Conservation (phyloP, 345 rosid species). For the Eutrema yunnanense region DNA sequence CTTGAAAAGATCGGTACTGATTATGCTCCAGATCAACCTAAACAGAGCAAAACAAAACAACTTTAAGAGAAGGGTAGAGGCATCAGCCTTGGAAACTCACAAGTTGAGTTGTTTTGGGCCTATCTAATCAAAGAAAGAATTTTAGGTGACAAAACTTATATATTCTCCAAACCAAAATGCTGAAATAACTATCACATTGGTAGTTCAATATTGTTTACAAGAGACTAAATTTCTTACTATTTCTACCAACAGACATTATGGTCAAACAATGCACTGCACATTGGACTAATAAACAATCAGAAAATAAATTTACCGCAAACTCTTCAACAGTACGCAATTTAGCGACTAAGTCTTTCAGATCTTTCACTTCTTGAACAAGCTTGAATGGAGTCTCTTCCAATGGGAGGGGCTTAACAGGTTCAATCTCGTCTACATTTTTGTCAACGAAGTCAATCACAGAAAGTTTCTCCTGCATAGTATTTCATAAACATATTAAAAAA, state of each 20-base stretch:
- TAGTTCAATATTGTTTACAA: neutral
- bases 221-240: neutral
- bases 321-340: conserved; percentile 63
- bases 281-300: neutral
- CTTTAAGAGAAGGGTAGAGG: conserved; percentile 4
- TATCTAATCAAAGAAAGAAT: neutral
- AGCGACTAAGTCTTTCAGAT: conserved; percentile 72
- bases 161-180: neutral
- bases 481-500: neutral
- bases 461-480: conserved; percentile 52
- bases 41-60: conserved; percentile 14
- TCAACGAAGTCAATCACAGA: conserved; percentile 69
- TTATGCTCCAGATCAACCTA: conserved; percentile 99
- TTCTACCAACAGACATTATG: conserved; percentile 7
- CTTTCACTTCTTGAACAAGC: conserved; percentile 80
- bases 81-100: conserved; percentile 1
- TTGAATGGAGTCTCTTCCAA: conserved; percentile 66
- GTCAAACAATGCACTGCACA: neutral
- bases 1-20: conserved; percentile 96
- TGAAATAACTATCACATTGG: conserved; percentile 2
- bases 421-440: conserved; percentile 35
- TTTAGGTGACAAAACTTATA: neutral
- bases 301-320: conserved; percentile 62
- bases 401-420: conserved; percentile 50
- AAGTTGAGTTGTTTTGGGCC: neutral